These are phyloP conservation scores for Kwoniella mangroviensis DNA, from an alignment of 768 basidiomycete species.

Conservation along the genomic window DNA sequence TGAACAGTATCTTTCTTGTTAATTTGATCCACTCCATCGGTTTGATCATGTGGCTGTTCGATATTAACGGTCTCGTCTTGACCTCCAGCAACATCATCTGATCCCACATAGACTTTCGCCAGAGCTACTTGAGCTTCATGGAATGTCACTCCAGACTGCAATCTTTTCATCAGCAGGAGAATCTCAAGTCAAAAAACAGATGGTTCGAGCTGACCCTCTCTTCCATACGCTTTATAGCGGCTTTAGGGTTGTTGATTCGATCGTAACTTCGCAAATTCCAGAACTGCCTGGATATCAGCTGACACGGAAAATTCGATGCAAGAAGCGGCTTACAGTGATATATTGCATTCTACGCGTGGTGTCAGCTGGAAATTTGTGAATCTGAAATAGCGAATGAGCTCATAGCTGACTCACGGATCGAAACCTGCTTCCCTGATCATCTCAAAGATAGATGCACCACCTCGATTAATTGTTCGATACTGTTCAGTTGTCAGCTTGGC, in stretches of 20 bases:
- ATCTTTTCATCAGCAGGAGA: neutral
- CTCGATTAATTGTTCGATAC: conserved; percentile 79
- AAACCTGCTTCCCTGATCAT: conserved; percentile 74
- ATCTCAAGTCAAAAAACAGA: neutral
- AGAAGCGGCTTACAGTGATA: conserved; percentile 37
- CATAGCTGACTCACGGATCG: conserved; percentile 61
- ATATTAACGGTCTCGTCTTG: conserved; percentile 67
- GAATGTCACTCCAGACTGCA: conserved; percentile 74
- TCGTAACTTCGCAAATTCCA: conserved; percentile 93
- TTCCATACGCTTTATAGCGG: conserved; percentile 73
- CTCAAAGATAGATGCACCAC: conserved; percentile 84
- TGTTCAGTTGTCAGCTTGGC: neutral
- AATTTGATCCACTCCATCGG: conserved; percentile 62
- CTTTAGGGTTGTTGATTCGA: conserved; percentile 69
- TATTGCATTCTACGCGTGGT: conserved; percentile 35
- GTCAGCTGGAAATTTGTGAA: no score
- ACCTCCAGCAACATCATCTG: conserved; percentile 56
- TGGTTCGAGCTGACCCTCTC: conserved; percentile 51
- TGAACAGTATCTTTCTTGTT: conserved; percentile 65
- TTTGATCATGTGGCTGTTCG: conserved; percentile 60
- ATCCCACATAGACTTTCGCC: conserved; percentile 54
- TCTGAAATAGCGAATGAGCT: no score
- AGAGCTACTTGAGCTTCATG: conserved; percentile 85
- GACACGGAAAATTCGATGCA: no score
- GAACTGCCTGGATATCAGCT: conserved; percentile 60